Evolutionary conservation across 169 alveolate species (phyloP).

Genomic region (Plasmodium sp.): DNA sequence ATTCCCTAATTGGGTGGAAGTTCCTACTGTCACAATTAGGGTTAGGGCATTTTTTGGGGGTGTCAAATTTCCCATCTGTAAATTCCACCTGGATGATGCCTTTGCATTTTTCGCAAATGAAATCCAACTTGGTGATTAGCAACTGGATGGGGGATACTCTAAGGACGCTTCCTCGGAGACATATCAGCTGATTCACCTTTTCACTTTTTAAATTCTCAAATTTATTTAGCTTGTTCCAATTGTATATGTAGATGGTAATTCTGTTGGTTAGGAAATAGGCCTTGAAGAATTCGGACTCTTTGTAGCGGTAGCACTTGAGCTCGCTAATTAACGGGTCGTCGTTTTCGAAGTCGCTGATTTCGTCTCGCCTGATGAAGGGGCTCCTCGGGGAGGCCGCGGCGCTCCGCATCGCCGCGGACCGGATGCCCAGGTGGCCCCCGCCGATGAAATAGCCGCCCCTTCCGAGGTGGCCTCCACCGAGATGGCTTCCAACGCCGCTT

Average conservation of each 20-base stretch:
- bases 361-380: conserved; percentile 19
- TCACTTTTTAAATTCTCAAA: conserved; percentile 59
- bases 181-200: conserved; percentile 51
- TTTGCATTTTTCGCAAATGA: conserved; percentile 68
- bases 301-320: conserved; percentile 23
- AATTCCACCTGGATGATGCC: conserved; percentile 28
- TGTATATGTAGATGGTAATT: conserved; percentile 55
- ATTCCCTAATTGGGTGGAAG: conserved; percentile 51
- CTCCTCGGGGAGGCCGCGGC: not conserved
- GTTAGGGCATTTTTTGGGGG: conserved; percentile 36
- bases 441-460: not conserved
- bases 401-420: not conserved
- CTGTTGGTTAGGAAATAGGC: conserved; percentile 15
- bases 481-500: not conserved
- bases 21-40: conserved; percentile 17
- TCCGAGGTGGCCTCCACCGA: not conserved
- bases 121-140: conserved; percentile 39
- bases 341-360: not conserved
- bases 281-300: conserved; percentile 35
- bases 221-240: conserved; percentile 63
- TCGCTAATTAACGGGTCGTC: conserved; percentile 18
- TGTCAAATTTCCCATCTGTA: conserved; percentile 58
- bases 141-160: conserved; percentile 69
- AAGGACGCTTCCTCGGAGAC: conserved; percentile 63
- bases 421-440: not conserved